Evolutionary conservation across 768 basidiomycete genomes (phyloP).

Genomic region (Leccinum obscurum): DNA sequence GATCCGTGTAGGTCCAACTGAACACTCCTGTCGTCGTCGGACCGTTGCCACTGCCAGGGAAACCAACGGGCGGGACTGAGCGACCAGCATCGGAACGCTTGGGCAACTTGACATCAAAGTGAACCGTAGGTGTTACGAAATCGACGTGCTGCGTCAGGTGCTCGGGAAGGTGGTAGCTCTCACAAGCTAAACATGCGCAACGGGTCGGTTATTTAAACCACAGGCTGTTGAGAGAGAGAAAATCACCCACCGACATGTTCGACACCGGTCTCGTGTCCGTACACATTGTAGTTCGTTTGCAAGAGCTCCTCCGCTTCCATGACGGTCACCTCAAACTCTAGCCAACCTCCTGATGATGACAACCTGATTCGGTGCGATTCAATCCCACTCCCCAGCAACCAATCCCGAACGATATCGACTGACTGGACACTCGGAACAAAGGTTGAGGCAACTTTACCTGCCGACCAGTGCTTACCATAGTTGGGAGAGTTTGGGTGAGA

Average conservation of each 20-base stretch:
- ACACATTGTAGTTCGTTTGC: slow-evolving; percentile 44
- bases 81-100: slow-evolving; percentile 14
- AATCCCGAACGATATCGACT: slow-evolving; percentile 37
- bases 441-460: slow-evolving; percentile 37
- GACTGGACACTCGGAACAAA: slow-evolving; percentile 43
- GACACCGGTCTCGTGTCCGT: slow-evolving; percentile 37
- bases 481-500: slow-evolving; percentile 44
- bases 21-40: slow-evolving; percentile 24
- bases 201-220: background rate
- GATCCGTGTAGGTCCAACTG: background rate
- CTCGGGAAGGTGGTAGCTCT: slow-evolving; percentile 42
- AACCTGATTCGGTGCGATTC: slow-evolving; percentile 34
- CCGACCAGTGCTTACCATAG: slow-evolving; percentile 49
- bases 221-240: background rate
- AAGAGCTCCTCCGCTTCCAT: slow-evolving; percentile 46
- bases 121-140: slow-evolving; percentile 45
- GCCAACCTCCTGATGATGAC: slow-evolving; percentile 38
- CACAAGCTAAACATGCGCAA: slow-evolving; percentile 32
- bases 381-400: slow-evolving; percentile 42
- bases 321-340: slow-evolving; percentile 41
- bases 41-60: slow-evolving; percentile 15
- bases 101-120: slow-evolving; percentile 36
- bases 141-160: slow-evolving; percentile 40
- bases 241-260: slow-evolving; percentile 38
- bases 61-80: slow-evolving; percentile 9